Percentiles rank a stretch among this genome's conserved stretches.
Evolutionary conservation across 164 flowering plant genomes (phyloP).

Genomic region (Tetrastigma voinierianum): DNA sequence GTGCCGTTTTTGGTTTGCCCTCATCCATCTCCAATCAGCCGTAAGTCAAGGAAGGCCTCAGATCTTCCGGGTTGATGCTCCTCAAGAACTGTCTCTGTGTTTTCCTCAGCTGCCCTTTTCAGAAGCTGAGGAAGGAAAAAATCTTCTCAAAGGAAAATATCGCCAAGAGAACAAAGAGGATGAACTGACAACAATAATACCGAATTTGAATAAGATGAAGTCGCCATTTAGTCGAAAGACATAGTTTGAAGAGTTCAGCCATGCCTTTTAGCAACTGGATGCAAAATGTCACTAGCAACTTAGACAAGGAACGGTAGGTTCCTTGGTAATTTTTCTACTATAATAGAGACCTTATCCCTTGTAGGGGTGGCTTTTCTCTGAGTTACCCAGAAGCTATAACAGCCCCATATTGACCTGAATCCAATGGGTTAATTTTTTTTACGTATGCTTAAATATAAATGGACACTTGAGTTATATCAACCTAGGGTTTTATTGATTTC

Average conservation of each 20-base stretch:
- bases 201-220: conserved; percentile 44
- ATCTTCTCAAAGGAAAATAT: conserved; percentile 33
- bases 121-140: conserved; percentile 70
- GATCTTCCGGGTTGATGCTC: conserved; percentile 70
- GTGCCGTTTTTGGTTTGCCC: conserved; percentile 94
- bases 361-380: background rate
- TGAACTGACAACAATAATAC: conserved; percentile 21
- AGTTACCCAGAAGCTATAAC: too few species aligned
- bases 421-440: too few species aligned
- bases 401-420: too few species aligned
- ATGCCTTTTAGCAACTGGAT: conserved; percentile 34
- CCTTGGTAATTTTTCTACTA: too few species aligned
- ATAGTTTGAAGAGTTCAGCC: conserved; percentile 40
- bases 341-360: background rate
- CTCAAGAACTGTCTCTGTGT: conserved; percentile 93
- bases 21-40: conserved; percentile 20
- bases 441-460: too few species aligned
- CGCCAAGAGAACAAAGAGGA: conserved; percentile 28
- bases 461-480: too few species aligned
- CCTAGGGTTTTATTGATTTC: too few species aligned
- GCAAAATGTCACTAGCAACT: conserved; percentile 14
- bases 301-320: too few species aligned
- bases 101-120: conserved; percentile 97
- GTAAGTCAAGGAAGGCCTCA: conserved; percentile 33
- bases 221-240: conserved; percentile 60